Conservation (phyloP, 306 rosid species). For the Casuarina equisetifolia region DNA sequence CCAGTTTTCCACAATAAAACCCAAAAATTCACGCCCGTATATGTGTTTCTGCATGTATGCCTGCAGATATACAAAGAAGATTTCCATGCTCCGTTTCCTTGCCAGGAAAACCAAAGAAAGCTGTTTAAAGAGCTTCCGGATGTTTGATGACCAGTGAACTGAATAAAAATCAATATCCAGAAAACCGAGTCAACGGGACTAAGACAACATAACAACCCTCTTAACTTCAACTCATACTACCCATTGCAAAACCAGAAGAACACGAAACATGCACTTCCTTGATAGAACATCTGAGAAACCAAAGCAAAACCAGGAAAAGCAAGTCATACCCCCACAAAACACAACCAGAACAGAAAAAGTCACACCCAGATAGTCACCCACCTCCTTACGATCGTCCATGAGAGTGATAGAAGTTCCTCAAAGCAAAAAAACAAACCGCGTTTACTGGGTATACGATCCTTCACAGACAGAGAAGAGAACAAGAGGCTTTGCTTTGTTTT, state of each 20-base stretch:
- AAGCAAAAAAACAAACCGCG: not conserved
- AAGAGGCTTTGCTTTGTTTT: not conserved
- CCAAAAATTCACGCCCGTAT: not conserved
- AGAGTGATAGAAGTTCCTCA: constrained; percentile 33
- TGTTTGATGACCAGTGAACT: not conserved
- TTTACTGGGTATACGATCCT: not conserved
- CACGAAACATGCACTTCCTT: constrained; percentile 14
- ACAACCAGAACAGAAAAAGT: not conserved
- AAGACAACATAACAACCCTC: not conserved
- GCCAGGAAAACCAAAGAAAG: constrained; percentile 21
- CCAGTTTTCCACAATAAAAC: not conserved
- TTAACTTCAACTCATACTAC: not conserved
- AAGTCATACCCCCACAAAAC: not conserved
- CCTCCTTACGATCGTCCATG: constrained; percentile 97
- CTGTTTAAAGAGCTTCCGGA: not conserved
- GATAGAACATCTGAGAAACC: not conserved
- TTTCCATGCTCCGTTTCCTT: not conserved
- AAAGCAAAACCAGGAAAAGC: not conserved
- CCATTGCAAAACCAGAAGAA: constrained; percentile 7
- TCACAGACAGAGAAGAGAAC: not conserved
- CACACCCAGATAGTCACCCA: constrained; percentile 19
- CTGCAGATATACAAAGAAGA: not conserved
- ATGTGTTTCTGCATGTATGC: no score
- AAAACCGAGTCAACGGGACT: not conserved
- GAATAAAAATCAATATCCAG: not conserved